phyloP scores from a whole-genome alignment of 345 rosid species.

The Gossypium bickii region DNA sequence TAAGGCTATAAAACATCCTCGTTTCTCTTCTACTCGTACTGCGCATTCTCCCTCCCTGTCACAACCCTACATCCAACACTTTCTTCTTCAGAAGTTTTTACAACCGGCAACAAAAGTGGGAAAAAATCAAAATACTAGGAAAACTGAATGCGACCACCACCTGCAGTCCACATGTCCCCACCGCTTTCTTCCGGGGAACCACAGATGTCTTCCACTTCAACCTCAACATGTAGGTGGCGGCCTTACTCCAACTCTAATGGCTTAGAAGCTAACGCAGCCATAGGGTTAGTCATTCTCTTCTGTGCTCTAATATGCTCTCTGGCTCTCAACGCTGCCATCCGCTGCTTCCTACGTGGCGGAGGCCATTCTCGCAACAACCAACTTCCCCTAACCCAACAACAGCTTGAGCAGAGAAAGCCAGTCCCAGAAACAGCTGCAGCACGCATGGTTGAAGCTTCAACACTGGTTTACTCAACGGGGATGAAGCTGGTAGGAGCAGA shows the following conservation, averaged over 20 bases:
- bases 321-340: slow-evolving; percentile 53
- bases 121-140: neutral
- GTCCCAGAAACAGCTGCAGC: slow-evolving; percentile 8
- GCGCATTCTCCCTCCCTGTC: too few relatives aligned
- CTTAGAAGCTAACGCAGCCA: slow-evolving; percentile 47
- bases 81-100: neutral
- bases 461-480: slow-evolving; percentile 41
- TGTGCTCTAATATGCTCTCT: slow-evolving; percentile 56
- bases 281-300: slow-evolving; percentile 43
- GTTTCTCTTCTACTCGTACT: neutral
- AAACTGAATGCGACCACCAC: slow-evolving; percentile 14
- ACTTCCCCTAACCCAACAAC: slow-evolving; percentile 16
- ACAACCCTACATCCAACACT: neutral
- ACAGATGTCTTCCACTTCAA: slow-evolving; percentile 23
- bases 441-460: slow-evolving; percentile 25
- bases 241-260: slow-evolving; percentile 38
- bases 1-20: slow-evolving; percentile 4
- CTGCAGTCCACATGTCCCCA: slow-evolving; percentile 19
- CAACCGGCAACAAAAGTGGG: neutral
- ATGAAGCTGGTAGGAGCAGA: slow-evolving; percentile 36
- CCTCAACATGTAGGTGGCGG: slow-evolving; percentile 38
- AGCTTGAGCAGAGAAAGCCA: slow-evolving; percentile 34
- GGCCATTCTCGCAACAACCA: neutral
- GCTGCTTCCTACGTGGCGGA: slow-evolving; percentile 45
- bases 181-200: slow-evolving; percentile 19